Base-by-base conservation (phyloP, 352 stramenopile genomes). In the Phytophthora europaea region DNA sequence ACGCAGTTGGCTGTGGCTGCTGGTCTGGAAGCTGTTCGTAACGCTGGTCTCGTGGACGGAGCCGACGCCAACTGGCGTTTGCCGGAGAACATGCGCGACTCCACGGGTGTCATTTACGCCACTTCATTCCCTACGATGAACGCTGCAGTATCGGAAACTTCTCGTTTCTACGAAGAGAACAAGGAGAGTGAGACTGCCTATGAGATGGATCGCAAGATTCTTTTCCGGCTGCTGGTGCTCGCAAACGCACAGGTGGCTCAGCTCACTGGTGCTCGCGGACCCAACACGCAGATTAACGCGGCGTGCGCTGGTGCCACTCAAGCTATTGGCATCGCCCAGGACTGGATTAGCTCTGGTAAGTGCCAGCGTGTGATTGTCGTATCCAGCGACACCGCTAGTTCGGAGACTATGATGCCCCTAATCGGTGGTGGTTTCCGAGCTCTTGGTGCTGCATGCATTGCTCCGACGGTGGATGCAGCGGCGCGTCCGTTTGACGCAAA, bases 211-310 rank as follows among this genome's bases (percentile, higher is more conserved):
- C 89, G 96, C 16, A 99, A 99, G 80, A 98, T 99, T 59, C 88
- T 99, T 10, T 99, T 99, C 81, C 93, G 95, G 10, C 85, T 99
- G 7, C 79, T 99, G 5, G 94, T 99, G 15, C 83, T 99, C 2
- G 97, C 95, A 4, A 99, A 99, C 78, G 92, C 97, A 52, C 97
- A 99, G 76, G 79, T 99, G 43, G 97, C 97, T 20, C 97, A 99
- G 79, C 85, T 99, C 61, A 96, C 91, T 10, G 96, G 96, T 51
- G 98, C 95, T 36, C 83, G 89, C 54, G 97, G 97, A 22, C 97
- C 97, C 1, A 99, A 99, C 75, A 98, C 96, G 40, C 97, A 99
- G 72, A 95, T 95, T 6, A 99, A 99, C 80, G 96, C 96, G 2
- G 97, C 97, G 8, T 99, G 97, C 80, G 96, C 96, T 50, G 96